Evolutionary conservation across 345 rosid species (phyloP).

Genomic region (Rhodamnia rubescens): DNA sequence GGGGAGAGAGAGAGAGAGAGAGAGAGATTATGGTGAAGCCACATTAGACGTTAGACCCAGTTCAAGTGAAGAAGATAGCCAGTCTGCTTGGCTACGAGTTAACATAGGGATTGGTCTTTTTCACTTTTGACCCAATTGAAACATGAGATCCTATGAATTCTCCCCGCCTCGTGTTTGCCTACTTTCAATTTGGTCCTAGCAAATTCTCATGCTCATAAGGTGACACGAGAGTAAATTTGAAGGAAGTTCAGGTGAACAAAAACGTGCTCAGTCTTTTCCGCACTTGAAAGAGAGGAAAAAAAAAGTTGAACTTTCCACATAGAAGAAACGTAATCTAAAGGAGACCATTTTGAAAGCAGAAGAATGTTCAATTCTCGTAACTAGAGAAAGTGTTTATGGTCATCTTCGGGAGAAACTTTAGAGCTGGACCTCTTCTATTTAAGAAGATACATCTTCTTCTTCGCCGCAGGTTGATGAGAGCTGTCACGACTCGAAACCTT

Average conservation of each 20-base stretch:
- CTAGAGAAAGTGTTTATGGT: neutral
- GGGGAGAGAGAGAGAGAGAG: neutral
- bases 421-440: neutral
- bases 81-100: constrained; percentile 30
- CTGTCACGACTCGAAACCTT: neutral
- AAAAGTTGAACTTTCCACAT: too few relatives aligned
- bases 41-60: constrained; percentile 3
- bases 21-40: constrained; percentile 17
- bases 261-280: neutral
- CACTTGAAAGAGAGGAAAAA: neutral
- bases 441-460: neutral
- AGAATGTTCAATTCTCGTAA: neutral
- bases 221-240: neutral
- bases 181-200: constrained; percentile 6
- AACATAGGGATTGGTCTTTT: constrained; percentile 21
- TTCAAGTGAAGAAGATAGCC: neutral
- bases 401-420: neutral
- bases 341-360: neutral
- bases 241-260: neutral
- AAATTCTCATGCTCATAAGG: neutral
- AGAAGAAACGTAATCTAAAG: too few relatives aligned
- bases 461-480: neutral
- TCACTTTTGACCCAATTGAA: constrained; percentile 15
- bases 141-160: constrained; percentile 6
- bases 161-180: constrained; percentile 13